Evolutionary conservation across 2,329 filamentous ascomycete species (phyloP), one percentile per base, ranked within the genome.

Genomic region (Pestalotiopsis fici): DNA sequence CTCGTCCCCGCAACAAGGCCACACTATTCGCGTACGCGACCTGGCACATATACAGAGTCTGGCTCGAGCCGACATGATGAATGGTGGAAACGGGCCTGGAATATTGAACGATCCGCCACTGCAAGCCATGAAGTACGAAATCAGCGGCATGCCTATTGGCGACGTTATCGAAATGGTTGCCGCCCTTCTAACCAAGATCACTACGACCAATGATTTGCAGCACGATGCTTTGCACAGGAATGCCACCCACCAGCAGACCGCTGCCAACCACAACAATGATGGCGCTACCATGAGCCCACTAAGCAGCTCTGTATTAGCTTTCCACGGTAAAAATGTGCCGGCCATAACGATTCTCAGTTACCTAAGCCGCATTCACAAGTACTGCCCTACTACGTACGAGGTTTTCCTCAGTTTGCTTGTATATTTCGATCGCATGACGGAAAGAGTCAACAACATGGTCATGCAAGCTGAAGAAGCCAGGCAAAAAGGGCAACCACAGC

Each of bases 91-190:
- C 65, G 81, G 81, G 2, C 72, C 85, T 71, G 82, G 86, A 73
- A 83, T 83, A 66, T 79, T 84, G 66, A 85, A 84, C 70, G 86
- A 84, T 68, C 81, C 83, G 13, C 84, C 83, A 39, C 78, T 84
- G 47, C 85, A 86, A 72, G 85, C 85, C 70, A 87, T 86, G 81
- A 89, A 89, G 77, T 99, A 97, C 78, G 96, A 98, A 80, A 98
- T 99, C 74, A 98, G 95, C 81, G 93, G 90, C 65, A 98, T 99
- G 95, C 96, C 96, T 64, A 97, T 98, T 66, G 90, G 92, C 71
- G 95, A 99, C 77, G 93, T 99, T 73, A 99, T 99, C 77, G 95
- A 98, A 80, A 98, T 99, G 96, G 96, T 99, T 3, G 96, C 96
- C 4, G 96, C 95, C 6, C 87, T 99, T 27, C 85, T 99, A 69